These are phyloP conservation scores for Clavaria fumosa DNA, from an alignment of 768 basidiomycete species.

Conservation along the genomic window DNA sequence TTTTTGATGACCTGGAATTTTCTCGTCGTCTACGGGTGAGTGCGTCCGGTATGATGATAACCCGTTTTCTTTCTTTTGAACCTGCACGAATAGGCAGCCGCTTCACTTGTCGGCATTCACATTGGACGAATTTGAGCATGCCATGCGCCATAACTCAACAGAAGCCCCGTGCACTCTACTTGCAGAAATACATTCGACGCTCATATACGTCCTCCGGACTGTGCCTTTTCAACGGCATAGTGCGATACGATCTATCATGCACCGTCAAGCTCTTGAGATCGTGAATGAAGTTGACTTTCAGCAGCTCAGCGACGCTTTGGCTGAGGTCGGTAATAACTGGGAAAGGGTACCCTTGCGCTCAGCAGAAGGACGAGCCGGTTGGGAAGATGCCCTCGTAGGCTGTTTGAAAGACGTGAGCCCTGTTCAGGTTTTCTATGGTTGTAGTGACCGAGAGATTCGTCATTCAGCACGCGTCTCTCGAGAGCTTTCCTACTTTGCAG, in stretches of 20 bases:
- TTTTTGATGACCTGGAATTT: conserved; percentile 94
- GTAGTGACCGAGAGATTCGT: conserved; percentile 5
- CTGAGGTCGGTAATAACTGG: conserved; percentile 78
- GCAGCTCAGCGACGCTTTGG: conserved; percentile 49
- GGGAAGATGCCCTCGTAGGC: conserved; percentile 85
- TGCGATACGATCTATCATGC: conserved; percentile 52
- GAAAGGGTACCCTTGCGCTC: conserved; percentile 60
- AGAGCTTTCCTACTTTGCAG: conserved; percentile 59
- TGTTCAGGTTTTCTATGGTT: conserved; percentile 1
- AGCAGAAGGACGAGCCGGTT: conserved; percentile 64
- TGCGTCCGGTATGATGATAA: conserved; percentile 6
- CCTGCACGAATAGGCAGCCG: conserved; percentile 45
- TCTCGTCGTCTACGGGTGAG: conserved; percentile 83
- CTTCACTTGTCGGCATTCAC: conserved; percentile 79
- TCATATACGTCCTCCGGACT: conserved; percentile 84
- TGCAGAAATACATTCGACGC: conserved; percentile 74
- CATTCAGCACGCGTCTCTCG: conserved; percentile 53
- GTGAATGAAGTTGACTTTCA: conserved; percentile 44
- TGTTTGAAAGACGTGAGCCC: conserved; percentile 76
- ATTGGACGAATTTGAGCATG: conserved; percentile 84
- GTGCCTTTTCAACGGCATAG: conserved; percentile 62
- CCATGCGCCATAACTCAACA: conserved; percentile 56
- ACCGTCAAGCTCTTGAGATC: conserved; percentile 25
- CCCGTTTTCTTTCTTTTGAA: conserved; percentile 6
- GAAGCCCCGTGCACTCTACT: conserved; percentile 67